phyloP scores from a whole-genome alignment of 495 filamentous ascomycete genomes.

The Aspergillus asperescens region DNA sequence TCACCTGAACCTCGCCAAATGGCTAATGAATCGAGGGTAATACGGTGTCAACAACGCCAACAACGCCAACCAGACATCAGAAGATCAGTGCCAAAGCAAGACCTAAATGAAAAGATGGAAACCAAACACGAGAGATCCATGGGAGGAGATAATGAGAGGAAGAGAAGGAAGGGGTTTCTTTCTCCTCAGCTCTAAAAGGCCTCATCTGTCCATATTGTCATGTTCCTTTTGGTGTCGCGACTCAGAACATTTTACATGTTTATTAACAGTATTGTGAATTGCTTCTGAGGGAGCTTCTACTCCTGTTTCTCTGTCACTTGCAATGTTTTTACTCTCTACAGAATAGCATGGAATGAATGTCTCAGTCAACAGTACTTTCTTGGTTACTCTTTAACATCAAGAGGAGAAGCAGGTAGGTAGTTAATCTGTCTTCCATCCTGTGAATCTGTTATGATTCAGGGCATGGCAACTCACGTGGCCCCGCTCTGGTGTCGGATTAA shows the following conservation, averaged over 20 bases:
- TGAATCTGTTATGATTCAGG: conserved; percentile 5
- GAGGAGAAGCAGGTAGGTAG: background rate
- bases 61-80: background rate
- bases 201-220: background rate
- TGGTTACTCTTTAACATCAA: background rate
- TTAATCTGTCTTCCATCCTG: background rate
- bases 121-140: background rate
- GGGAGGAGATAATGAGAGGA: background rate
- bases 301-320: background rate
- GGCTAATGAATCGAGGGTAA: background rate
- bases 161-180: background rate
- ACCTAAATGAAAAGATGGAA: background rate
- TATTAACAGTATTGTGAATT: background rate
- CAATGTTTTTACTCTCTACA: background rate
- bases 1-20: background rate
- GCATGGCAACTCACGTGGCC: conserved; percentile 13
- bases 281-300: background rate
- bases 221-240: background rate
- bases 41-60: background rate
- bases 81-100: background rate
- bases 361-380: background rate
- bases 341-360: background rate
- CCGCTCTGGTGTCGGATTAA: background rate
- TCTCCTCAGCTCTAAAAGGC: background rate
- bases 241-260: background rate